A percentile compares a stretch with the other conserved stretches of the same genome.
Conservation (phyloP, 2,329 filamentous ascomycete species). For the Xylaria polymorpha region DNA sequence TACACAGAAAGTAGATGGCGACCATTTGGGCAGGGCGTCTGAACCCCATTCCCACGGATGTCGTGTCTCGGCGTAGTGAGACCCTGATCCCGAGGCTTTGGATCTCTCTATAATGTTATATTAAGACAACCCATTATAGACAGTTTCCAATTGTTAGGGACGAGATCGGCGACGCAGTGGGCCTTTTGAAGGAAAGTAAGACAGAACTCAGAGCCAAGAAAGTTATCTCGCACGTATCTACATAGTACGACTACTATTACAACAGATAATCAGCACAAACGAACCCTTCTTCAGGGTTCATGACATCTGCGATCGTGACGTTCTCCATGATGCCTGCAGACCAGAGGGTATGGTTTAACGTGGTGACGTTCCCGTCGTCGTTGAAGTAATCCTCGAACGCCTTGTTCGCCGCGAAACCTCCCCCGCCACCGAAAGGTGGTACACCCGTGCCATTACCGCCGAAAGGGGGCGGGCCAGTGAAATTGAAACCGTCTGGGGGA, state of each 20-base stretch:
- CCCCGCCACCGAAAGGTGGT: conserved; percentile 28
- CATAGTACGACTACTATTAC: not conserved
- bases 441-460: conserved; percentile 9
- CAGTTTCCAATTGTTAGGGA: no score
- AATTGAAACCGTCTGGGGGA: conserved; percentile 11
- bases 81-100: no score
- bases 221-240: not conserved
- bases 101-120: no score
- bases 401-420: conserved; percentile 30
- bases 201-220: no score
- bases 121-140: no score
- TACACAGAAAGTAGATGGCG: no score
- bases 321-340: conserved; percentile 44
- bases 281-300: conserved; percentile 41
- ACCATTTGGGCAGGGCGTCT: no score
- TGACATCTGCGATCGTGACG: conserved; percentile 46
- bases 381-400: conserved; percentile 44
- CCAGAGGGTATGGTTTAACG: conserved; percentile 48
- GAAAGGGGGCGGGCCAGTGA: conserved; percentile 16
- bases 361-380: conserved; percentile 44
- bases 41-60: no score
- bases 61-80: no score
- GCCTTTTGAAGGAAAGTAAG: no score
- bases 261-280: conserved; percentile 43
- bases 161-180: no score